Evolutionary conservation across 2,329 filamentous ascomycete genomes (phyloP), one percentile per base, ranked within the genome.

Genomic region (Ophiocordyceps sinensis): DNA sequence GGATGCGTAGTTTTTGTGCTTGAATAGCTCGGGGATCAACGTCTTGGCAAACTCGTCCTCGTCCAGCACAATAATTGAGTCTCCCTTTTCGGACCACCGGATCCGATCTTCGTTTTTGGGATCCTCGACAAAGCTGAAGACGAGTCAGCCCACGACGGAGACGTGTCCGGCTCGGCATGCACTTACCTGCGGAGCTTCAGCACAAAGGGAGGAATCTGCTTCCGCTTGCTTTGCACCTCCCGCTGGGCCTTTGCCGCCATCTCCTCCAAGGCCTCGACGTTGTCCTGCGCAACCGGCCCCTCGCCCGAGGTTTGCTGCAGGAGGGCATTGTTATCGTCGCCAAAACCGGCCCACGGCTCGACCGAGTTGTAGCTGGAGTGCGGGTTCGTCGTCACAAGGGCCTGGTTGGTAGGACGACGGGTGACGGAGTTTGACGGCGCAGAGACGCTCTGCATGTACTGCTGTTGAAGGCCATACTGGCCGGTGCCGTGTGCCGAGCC

Each of bases 21-120:
- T 98, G 73, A 98, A 98, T 47, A 96, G 79, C 61, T 96, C 94
- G 1, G 91, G 91, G 21, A 98, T 84, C 51, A 98, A 82, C 31
- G 85, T 86, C 64, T 95, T 96, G 17, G 91, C 95, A 57, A 98
- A 98, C 63, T 94, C 89, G 55, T 98, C 91, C 62, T 98, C 91
- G 54, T 98, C 89, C 9, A 96, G 66, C 4, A 98, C 89, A 43
- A 96, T 84, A 63, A 98, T 98, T 0, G 89, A 95, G 55, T 94
- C 87, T 28, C 91, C 91, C 54, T 89, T 86, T 52, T 94, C 85
- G 1, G 91, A 95, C 91, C 91, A 98, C 51, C 89, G 79, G 56
- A 98, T 98, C 38, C 96, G 70, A 29, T 95, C 86, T 3, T 87
- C 89, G 55, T 96, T 94, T 57, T 89, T 89, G 32, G 81, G 80